These are phyloP conservation scores for Hygrophorus russula DNA, from an alignment of 768 basidiomycete genomes.

Conservation along the genomic window DNA sequence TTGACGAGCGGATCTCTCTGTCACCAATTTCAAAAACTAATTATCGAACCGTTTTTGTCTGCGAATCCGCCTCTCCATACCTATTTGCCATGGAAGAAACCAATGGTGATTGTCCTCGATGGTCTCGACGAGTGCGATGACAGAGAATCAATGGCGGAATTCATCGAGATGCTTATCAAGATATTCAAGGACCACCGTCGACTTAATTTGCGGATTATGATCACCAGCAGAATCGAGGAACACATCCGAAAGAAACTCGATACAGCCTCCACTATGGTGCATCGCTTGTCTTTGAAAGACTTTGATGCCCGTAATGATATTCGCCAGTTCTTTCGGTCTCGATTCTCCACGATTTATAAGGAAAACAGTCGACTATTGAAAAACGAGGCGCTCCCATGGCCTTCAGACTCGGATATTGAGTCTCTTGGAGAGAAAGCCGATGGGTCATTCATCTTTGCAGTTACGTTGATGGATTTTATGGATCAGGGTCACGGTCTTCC, in stretches of 20 bases:
- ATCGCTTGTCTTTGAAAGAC: not conserved
- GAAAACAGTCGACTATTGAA: not conserved
- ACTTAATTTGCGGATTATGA: constrained; percentile 18
- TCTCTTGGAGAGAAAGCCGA: not conserved
- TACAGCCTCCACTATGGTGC: constrained; percentile 5
- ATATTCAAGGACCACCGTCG: constrained; percentile 10
- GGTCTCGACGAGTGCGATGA: constrained; percentile 23
- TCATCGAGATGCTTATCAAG: constrained; percentile 16
- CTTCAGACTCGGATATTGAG: not conserved
- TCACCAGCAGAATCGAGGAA: constrained; percentile 21
- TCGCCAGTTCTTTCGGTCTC: not conserved
- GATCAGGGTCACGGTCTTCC: not conserved
- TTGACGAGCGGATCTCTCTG: not conserved
- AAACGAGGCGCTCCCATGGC: not conserved
- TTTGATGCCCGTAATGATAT: constrained; percentile 6
- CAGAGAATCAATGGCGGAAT: constrained; percentile 13
- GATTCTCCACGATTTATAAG: not conserved
- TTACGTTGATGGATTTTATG: constrained; percentile 2
- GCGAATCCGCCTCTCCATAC: not conserved
- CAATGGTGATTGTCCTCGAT: constrained; percentile 23
- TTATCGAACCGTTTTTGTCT: constrained; percentile 15
- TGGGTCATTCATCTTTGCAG: constrained; percentile 5
- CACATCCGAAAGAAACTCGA: constrained; percentile 12
- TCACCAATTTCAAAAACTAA: constrained; percentile 22
- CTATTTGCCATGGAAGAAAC: constrained; percentile 3